Evolutionary conservation across 331 rosid species (phyloP).

Genomic region (Arachis monticola): DNA sequence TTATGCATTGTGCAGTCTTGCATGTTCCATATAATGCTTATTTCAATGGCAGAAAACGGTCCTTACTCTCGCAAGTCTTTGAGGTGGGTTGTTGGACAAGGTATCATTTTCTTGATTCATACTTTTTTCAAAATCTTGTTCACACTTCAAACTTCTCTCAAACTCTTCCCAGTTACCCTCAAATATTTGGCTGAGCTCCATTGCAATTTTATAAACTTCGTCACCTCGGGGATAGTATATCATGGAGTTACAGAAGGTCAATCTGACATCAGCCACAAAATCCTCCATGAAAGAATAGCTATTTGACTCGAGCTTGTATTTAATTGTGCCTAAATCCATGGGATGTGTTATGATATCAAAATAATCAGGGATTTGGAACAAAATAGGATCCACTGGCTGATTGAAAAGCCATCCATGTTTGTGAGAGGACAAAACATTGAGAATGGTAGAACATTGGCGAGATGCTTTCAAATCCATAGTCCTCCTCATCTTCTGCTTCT

Average conservation of each 20-base stretch:
- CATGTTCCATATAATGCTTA: neutral
- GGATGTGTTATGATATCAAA: constrained; percentile 53
- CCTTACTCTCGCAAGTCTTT: constrained; percentile 53
- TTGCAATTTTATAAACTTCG: constrained; percentile 62
- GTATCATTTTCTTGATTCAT: neutral
- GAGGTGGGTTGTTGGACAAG: constrained; percentile 40
- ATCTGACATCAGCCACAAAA: constrained; percentile 68
- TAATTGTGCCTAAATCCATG: constrained; percentile 80
- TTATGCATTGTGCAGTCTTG: neutral
- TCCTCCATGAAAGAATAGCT: constrained; percentile 46
- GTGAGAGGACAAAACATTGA: constrained; percentile 56
- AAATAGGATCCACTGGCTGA: constrained; percentile 72
- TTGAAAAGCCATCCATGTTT: constrained; percentile 60
- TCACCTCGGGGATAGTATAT: constrained; percentile 67
- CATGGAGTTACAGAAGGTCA: constrained; percentile 75
- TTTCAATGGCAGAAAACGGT: neutral
- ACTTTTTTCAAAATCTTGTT: constrained; percentile 3
- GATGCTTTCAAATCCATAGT: constrained; percentile 54
- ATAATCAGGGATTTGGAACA: constrained; percentile 66
- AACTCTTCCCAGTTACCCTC: constrained; percentile 57
- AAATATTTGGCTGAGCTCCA: constrained; percentile 53
- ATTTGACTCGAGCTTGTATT: constrained; percentile 56
- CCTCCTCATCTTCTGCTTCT: constrained; percentile 62
- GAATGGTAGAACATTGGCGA: constrained; percentile 51
- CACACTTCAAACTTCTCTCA: constrained; percentile 48